phyloP scores from a whole-genome alignment of 306 rosid genomes.

The Dryas octopetala region DNA sequence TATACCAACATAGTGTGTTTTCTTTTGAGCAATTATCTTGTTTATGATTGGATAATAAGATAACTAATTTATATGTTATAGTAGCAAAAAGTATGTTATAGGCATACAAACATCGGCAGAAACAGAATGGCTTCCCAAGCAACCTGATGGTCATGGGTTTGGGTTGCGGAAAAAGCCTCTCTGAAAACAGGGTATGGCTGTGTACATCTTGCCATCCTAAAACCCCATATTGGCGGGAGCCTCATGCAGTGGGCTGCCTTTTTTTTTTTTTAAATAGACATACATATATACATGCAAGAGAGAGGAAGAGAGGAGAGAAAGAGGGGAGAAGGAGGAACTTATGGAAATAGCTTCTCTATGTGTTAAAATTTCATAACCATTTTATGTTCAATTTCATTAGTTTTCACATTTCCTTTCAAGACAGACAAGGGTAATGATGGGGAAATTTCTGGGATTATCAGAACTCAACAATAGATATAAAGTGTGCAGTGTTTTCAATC shows the following conservation, averaged over 20 bases:
- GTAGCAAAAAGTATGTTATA: background rate
- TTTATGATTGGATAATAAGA: background rate
- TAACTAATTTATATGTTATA: background rate
- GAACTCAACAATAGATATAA: background rate
- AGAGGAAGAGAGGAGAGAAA: background rate
- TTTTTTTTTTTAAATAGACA: background rate
- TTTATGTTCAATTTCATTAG: background rate
- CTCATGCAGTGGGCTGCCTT: background rate
- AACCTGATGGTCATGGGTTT: constrained; percentile 1
- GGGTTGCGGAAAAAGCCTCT: background rate
- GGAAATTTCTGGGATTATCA: background rate
- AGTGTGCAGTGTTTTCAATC: background rate
- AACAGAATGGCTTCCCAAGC: constrained; percentile 2
- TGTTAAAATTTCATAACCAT: background rate
- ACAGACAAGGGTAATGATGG: background rate
- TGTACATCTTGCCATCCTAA: background rate
- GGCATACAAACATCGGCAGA: background rate
- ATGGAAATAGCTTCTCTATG: background rate
- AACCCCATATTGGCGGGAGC: background rate
- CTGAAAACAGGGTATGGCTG: background rate
- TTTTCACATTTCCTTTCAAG: background rate
- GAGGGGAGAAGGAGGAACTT: background rate
- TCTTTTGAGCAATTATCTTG: background rate
- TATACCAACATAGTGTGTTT: too few species aligned
- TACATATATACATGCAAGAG: background rate